Evolutionary conservation across 2,329 filamentous ascomycete species (phyloP).

Genomic region (Hypoxylon sp.): DNA sequence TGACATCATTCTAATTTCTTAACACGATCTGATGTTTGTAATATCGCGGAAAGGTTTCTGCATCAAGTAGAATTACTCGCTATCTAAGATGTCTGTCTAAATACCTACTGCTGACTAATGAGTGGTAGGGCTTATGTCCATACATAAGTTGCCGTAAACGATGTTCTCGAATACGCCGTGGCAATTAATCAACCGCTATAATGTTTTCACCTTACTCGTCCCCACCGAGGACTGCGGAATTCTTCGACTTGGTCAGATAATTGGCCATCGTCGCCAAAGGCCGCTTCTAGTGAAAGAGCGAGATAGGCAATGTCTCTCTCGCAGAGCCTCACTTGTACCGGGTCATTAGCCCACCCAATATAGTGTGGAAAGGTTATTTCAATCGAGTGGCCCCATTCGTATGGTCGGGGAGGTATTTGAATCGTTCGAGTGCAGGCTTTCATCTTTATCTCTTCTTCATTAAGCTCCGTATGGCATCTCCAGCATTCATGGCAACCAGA

Average conservation of each 20-base stretch:
- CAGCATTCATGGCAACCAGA: not conserved
- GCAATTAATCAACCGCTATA: not conserved
- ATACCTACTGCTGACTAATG: not conserved
- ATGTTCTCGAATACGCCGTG: not conserved
- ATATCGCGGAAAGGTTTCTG: not conserved
- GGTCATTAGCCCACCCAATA: not conserved
- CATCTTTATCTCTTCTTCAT: not conserved
- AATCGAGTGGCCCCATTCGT: not conserved
- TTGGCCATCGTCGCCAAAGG: not conserved
- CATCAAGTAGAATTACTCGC: not conserved
- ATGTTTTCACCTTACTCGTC: not conserved
- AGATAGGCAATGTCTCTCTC: not conserved
- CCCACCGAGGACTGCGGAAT: not conserved
- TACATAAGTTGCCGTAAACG: not conserved
- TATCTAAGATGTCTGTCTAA: not conserved
- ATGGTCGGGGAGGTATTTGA: not conserved
- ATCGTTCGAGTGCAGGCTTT: not conserved
- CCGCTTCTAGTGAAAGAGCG: not conserved
- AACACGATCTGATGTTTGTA: not conserved
- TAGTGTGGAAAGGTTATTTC: not conserved
- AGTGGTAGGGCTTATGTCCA: not conserved
- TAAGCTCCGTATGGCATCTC: not conserved
- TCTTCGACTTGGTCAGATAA: not conserved
- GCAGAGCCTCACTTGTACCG: not conserved
- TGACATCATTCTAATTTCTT: not conserved